Conservation (phyloP, 768 basidiomycete species). For the Leccinellum albellum region DNA sequence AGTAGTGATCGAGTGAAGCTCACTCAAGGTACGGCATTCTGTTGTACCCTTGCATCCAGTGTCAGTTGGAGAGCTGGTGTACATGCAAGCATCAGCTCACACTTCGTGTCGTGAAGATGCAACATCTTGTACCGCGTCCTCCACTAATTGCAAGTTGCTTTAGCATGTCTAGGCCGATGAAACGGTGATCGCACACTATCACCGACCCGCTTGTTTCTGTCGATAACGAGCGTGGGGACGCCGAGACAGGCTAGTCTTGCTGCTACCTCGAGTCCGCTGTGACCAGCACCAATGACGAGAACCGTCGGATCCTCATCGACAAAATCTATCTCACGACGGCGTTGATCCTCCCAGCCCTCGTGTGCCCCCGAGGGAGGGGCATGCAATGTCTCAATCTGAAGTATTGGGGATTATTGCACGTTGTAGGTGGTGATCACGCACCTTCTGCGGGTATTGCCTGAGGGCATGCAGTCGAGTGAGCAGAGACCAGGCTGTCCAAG, state of each 20-base stretch:
- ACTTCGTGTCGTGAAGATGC: constrained; percentile 49
- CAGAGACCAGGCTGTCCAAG: constrained; percentile 59
- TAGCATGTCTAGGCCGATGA: background rate
- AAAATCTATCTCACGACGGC: constrained; percentile 42
- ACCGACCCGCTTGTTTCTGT: constrained; percentile 47
- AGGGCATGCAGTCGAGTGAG: constrained; percentile 59
- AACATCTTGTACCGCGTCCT: constrained; percentile 54
- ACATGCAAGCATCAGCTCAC: constrained; percentile 32
- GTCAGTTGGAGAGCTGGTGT: too few relatives aligned
- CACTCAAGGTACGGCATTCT: constrained; percentile 55
- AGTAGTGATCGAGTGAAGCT: constrained; percentile 16
- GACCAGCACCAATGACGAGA: constrained; percentile 62
- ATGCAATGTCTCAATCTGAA: constrained; percentile 37
- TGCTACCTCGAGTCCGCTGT: constrained; percentile 60
- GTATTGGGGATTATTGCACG: background rate
- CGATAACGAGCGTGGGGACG: constrained; percentile 55
- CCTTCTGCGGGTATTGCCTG: constrained; percentile 48
- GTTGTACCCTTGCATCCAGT: constrained; percentile 39
- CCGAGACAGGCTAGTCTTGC: constrained; percentile 57
- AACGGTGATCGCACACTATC: constrained; percentile 32
- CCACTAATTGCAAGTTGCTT: constrained; percentile 34
- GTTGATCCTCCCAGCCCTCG: constrained; percentile 48
- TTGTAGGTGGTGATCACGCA: constrained; percentile 7
- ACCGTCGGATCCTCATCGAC: constrained; percentile 49
- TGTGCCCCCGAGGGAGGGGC: constrained; percentile 32